phyloP scores from a whole-genome alignment of 2,329 filamentous ascomycete species.

The Neofusicoccum sp. region DNA sequence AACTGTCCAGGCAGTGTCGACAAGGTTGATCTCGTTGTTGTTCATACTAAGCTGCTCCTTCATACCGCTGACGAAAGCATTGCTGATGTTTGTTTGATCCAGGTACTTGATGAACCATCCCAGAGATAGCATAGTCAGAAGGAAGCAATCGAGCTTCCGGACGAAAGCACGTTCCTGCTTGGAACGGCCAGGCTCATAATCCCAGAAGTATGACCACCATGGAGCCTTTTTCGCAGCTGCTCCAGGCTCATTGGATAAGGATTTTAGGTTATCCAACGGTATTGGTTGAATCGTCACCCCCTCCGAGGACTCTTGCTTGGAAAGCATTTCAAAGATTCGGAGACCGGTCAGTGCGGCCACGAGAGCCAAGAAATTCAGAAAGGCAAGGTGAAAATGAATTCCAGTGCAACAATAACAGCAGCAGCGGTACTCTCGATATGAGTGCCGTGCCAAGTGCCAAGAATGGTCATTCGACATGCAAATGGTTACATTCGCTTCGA shows the following conservation, averaged over 20 bases:
- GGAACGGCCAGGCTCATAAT: slow-evolving; percentile 28
- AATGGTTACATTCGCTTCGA: too few species aligned
- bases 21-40: slow-evolving; percentile 26
- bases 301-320: not conserved
- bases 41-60: slow-evolving; percentile 28
- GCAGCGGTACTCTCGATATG: too few species aligned
- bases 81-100: slow-evolving; percentile 28
- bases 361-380: too few species aligned
- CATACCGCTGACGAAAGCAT: slow-evolving; percentile 29
- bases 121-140: slow-evolving; percentile 25
- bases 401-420: too few species aligned
- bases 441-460: too few species aligned
- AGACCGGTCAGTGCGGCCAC: too few species aligned
- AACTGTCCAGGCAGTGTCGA: slow-evolving; percentile 25
- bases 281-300: not conserved
- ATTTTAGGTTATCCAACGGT: not conserved
- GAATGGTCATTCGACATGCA: too few species aligned
- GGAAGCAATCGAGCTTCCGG: slow-evolving; percentile 25
- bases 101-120: slow-evolving; percentile 28
- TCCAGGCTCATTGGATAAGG: not conserved
- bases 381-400: too few species aligned
- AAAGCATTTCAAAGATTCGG: not conserved
- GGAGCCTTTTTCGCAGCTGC: slow-evolving; percentile 21
- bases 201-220: slow-evolving; percentile 30
- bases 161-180: slow-evolving; percentile 26